Evolutionary conservation across 2,329 filamentous ascomycete species (phyloP), one percentile per base, ranked within the genome.

Genomic region (Didymellaceae sp.): DNA sequence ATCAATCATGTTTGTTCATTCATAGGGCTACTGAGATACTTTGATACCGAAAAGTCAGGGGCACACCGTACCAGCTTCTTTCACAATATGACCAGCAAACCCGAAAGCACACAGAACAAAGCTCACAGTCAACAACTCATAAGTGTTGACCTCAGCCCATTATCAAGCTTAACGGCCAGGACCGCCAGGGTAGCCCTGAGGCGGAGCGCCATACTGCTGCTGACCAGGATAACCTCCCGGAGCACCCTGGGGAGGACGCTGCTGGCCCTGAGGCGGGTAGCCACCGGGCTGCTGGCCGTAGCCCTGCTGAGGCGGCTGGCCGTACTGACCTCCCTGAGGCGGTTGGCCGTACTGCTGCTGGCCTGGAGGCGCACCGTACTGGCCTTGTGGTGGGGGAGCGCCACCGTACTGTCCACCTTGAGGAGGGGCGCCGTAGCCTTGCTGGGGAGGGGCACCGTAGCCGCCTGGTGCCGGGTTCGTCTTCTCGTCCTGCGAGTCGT

Each of bases 401-500:
- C 60, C 60, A 46, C 70, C 67, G 7, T 54, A 53, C 21, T 57
- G 57, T 44, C n/a, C n/a, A n/a, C n/a, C n/a, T n/a, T 57, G 58
- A 11, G 57, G 57, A 16, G 50, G 60, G 33, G 56, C 63, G 13
- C 59, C 55, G 42, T 75, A 73, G 57, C 75, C 63, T n/a, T n/a
- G n/a, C n/a, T n/a, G n/a, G 41, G 55, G 55, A 45, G 62, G 57
- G 24, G 59, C 67, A 11, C 66, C 65, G 31, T 71, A 67, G n/a
- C 60, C 58, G 35, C 67, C 66, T 21, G 61, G 59, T 18, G 70
- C 69, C 18, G 70, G 70, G 55, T 75, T 75, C 5, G 71, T 68
- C 68, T 84, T 83, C 70, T 87, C 85, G 57, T 87, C 85, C 68
- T 87, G 85, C 60, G 78, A 80, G 58, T 87, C 85, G 59, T 87